Base-by-base conservation (phyloP, 306 rosid genomes). In the Prunus fruticosa region DNA sequence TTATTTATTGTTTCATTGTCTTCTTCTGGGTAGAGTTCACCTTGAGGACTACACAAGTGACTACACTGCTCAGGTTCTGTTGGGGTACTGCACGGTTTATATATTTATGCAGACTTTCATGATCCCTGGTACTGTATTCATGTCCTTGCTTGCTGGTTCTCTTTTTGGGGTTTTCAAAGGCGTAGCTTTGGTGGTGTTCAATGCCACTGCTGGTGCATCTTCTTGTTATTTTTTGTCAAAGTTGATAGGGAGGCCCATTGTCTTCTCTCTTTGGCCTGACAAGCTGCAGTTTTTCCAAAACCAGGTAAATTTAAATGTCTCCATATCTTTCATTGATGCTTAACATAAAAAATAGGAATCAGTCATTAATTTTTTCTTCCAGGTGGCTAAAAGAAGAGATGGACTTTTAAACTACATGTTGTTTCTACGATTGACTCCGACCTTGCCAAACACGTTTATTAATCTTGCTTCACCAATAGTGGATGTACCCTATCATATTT, bases 41-140 rank as follows among this genome's bases (percentile, higher is more conserved):
- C 93, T 95, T 64, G 98, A 92, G 90, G 92, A 73, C 85, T 95
- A 95, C 86, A 92, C 98, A 67, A 95, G 97, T 84, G 98, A 95
- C 86, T 95, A 95, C 90, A 92, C 99, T 49, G 96, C 97, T 69
- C 99, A 95, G 83, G 99, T 95, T 68, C 80, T 92, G 87, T 91
- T 92, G 77, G 97, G 99, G 52, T 95, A 95, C 87, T 95, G 99
- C 79, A 71, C 87, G 82, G 99, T 95, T 45, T 95, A 95, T 80
- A 91, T 95, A 54, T 95, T 92, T 90, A 95, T 95, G 99, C 97
- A 95, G 86, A 95, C 99, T 57, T 95, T 95, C 90, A 95, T 95
- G 99, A 95, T 95, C 82, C 99, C 99, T 3, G 99, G 99, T 77
- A 92, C 99, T 22, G 97, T 95, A 65, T 95, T 95, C 86, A 95